Evolutionary conservation across 257 asterid species (phyloP), one percentile per base, ranked within the genome.

Genomic region (Nicotiana tomentosiformis): DNA sequence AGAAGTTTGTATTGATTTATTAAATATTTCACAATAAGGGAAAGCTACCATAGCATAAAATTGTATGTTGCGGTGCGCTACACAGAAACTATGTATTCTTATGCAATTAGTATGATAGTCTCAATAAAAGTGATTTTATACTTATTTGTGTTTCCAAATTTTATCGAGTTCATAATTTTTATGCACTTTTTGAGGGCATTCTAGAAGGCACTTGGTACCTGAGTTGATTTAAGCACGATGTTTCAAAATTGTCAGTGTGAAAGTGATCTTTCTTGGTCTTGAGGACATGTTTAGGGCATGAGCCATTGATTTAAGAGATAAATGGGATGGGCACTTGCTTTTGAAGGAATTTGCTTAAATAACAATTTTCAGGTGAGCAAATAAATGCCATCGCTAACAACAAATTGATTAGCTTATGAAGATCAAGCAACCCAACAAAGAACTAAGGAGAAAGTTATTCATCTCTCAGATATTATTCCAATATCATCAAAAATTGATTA

Each of bases 1-100:
- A 74, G 43, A 74, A 23, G 79, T 35, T 12, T 46, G 80, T 74
- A 74, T 74, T 74, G 80, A 74, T 74, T 74, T 74, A 10, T 49
- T 49, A 74, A 49, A 14, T 49, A 49, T 74, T 74, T 74, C 80
- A 74, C 80, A 74, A 49, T 49, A 74, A 49, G 80, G 57, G 62
- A 72, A 74, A 49, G 43, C 35, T 49, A 74, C 58, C 80, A 49
- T 49, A 18, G 79, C 79, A 74, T 74, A 46, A 46, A 26, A 74
- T 49, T 74, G 80, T 74, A 74, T 46, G 62, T 20, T 49, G 39
- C 17, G 39, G 37, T 46, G 23, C 23, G 61, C 39, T 23, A 23
- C 51, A 49, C 62, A 49, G 39, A 74, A 46, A 49, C 39, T 74
- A 49, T 49, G 62, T 74, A 74, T 49, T 74, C 23, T 70, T 43